These are phyloP conservation scores for Auricularia heimuer DNA, from an alignment of 768 basidiomycete genomes.

Conservation along the genomic window DNA sequence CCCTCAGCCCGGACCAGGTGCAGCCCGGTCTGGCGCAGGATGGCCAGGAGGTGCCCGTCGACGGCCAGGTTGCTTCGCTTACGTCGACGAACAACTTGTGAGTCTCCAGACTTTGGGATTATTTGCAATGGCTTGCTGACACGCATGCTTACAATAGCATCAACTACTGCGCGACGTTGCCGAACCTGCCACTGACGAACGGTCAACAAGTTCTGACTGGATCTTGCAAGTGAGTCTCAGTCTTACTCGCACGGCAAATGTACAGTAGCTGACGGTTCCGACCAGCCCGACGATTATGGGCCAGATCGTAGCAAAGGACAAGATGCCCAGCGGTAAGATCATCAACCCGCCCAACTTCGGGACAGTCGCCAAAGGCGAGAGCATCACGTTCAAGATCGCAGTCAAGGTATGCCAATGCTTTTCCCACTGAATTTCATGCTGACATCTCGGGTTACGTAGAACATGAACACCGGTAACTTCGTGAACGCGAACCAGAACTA, in stretches of 20 bases:
- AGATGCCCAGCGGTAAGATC: constrained; percentile 4
- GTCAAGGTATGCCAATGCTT: constrained; percentile 10
- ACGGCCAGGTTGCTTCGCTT: constrained; percentile 39
- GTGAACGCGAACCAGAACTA: constrained; percentile 44
- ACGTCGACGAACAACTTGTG: constrained; percentile 19
- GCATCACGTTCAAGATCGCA: constrained; percentile 17
- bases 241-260: constrained; percentile 5
- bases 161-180: constrained; percentile 5
- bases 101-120: background rate
- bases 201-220: constrained; percentile 3
- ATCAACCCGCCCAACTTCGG: constrained; percentile 3
- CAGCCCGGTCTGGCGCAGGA: constrained; percentile 36
- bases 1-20: constrained; percentile 38
- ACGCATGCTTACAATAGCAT: background rate
- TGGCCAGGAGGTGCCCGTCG: constrained; percentile 35
- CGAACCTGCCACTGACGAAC: constrained; percentile 5
- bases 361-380: background rate
- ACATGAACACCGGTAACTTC: constrained; percentile 44
- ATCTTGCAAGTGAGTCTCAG: background rate
- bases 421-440: constrained; percentile 10
- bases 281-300: constrained; percentile 2
- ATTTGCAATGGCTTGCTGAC: no score
- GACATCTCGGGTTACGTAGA: constrained; percentile 9
- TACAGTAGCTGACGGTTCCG: background rate
- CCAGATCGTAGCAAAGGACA: constrained; percentile 3